These are phyloP conservation scores for Ramalina intermedia DNA, from an alignment of 495 filamentous ascomycete species.

Conservation along the genomic window DNA sequence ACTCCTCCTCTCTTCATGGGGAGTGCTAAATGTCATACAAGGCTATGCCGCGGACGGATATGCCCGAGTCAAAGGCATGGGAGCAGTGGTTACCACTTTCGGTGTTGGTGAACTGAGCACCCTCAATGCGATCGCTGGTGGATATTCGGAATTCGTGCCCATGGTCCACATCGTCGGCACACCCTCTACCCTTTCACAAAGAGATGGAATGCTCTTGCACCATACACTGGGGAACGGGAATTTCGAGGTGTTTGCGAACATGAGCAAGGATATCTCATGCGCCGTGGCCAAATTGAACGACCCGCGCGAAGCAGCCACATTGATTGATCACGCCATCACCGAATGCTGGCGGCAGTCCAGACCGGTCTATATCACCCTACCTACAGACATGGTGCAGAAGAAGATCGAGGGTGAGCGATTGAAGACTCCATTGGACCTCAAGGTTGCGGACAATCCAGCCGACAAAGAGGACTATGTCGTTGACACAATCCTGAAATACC, in stretches of 20 bases:
- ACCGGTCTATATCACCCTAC: slow-evolving; percentile 75
- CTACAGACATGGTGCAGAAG: slow-evolving; percentile 70
- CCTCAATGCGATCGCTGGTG: slow-evolving; percentile 53
- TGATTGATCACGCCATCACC: slow-evolving; percentile 68
- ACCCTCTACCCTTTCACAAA: slow-evolving; percentile 34
- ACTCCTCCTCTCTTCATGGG: neutral
- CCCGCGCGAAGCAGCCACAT: slow-evolving; percentile 47
- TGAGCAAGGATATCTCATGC: slow-evolving; percentile 60
- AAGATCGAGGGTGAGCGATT: slow-evolving; percentile 64
- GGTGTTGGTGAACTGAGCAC: slow-evolving; percentile 58
- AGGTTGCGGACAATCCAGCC: slow-evolving; percentile 45
- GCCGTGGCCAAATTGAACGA: slow-evolving; percentile 54
- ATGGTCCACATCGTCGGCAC: slow-evolving; percentile 54
- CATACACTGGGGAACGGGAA: slow-evolving; percentile 90
- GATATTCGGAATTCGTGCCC: slow-evolving; percentile 46
- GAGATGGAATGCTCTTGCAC: slow-evolving; percentile 56
- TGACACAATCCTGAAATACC: slow-evolving; percentile 59
- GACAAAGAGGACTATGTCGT: slow-evolving; percentile 77
- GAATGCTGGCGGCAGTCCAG: slow-evolving; percentile 63
- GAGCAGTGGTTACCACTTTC: slow-evolving; percentile 52
- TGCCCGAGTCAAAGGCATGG: slow-evolving; percentile 52
- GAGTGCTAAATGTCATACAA: slow-evolving; percentile 20
- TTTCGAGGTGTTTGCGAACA: slow-evolving; percentile 70
- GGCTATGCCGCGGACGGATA: slow-evolving; percentile 63
- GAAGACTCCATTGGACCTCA: slow-evolving; percentile 53